A percentile compares a stretch with the other conserved stretches of the same genome.
These are phyloP conservation scores for Sarocladium oryzae DNA, from an alignment of 2,329 filamentous ascomycete genomes.

Conservation along the genomic window DNA sequence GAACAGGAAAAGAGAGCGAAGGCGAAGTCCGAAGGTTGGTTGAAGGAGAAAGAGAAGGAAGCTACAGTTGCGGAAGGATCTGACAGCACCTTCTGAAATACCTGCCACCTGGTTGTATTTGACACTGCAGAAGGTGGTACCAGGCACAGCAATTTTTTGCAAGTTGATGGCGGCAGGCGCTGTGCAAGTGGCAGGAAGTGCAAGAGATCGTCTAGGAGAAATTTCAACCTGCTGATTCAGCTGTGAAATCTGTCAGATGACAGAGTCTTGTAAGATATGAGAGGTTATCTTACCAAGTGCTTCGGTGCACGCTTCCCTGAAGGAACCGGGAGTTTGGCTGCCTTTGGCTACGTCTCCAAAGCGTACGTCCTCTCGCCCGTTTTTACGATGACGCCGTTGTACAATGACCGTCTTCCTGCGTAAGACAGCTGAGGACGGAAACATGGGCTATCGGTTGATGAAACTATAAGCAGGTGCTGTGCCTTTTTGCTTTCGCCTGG, in stretches of 20 bases:
- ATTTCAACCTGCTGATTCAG: not conserved
- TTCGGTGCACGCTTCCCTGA: too few relatives aligned
- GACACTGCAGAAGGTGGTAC: not conserved
- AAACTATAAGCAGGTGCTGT: not conserved
- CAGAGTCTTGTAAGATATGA: not conserved
- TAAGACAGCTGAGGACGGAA: too few relatives aligned
- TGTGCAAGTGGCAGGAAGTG: slow-evolving; percentile 3
- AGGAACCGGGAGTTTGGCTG: too few relatives aligned
- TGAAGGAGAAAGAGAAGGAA: not conserved
- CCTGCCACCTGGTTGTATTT: not conserved
- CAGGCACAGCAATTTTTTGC: not conserved
- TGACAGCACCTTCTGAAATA: not conserved
- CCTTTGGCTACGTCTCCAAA: too few relatives aligned
- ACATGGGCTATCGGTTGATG: not conserved
- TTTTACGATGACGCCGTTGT: too few relatives aligned
- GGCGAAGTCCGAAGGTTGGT: not conserved
- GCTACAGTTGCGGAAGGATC: not conserved
- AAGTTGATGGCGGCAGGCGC: not conserved
- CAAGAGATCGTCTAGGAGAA: not conserved
- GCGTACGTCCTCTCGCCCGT: too few relatives aligned
- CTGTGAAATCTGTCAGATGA: not conserved
- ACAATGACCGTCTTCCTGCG: too few relatives aligned
- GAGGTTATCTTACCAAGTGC: too few relatives aligned
- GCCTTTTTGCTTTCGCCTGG: not conserved
- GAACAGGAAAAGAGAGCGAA: not conserved